Evolutionary conservation across 2,329 filamentous ascomycete species (phyloP).

Genomic region (Penicillium oxalicum): DNA sequence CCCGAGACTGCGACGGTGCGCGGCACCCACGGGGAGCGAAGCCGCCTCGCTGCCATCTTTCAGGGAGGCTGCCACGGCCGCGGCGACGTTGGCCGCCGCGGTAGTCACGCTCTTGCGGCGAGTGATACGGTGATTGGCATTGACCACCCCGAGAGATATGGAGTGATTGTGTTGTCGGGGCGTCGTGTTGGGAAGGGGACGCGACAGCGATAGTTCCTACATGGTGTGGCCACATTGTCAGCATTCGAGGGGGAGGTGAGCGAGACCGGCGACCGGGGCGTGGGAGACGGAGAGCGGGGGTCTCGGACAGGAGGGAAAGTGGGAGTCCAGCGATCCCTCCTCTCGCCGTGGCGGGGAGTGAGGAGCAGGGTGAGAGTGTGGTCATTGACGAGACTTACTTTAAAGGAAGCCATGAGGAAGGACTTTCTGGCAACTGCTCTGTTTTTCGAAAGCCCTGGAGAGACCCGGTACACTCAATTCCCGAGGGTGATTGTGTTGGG

Average conservation of each 20-base stretch:
- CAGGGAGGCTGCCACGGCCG: conserved; percentile 60
- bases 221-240: conserved; percentile 21
- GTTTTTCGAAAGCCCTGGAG: conserved; percentile 25
- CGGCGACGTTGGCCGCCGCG: conserved; percentile 66
- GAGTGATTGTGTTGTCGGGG: conserved; percentile 77
- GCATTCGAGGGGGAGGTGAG: conserved; percentile 3
- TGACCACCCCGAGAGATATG: conserved; percentile 68
- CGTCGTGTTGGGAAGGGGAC: conserved; percentile 63
- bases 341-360: too few species aligned
- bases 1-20: conserved; percentile 48
- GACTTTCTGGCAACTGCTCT: conserved; percentile 23
- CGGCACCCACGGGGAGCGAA: conserved; percentile 50
- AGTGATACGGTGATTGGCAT: conserved; percentile 76
- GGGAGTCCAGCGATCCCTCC: not conserved
- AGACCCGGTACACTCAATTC: conserved; percentile 17
- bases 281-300: not conserved
- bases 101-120: conserved; percentile 90
- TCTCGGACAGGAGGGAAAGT: conserved; percentile 1
- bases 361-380: too few species aligned
- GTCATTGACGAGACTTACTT: conserved; percentile 22
- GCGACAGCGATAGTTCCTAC: conserved; percentile 50
- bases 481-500: conserved; percentile 8
- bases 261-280: conserved; percentile 1
- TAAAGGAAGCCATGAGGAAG: conserved; percentile 37
- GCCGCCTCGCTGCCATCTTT: conserved; percentile 59